A percentile compares a stretch with the other conserved stretches of the same genome.
Evolutionary conservation across 2,329 filamentous ascomycete genomes (phyloP).

Genomic region (Helminthosporium solani): DNA sequence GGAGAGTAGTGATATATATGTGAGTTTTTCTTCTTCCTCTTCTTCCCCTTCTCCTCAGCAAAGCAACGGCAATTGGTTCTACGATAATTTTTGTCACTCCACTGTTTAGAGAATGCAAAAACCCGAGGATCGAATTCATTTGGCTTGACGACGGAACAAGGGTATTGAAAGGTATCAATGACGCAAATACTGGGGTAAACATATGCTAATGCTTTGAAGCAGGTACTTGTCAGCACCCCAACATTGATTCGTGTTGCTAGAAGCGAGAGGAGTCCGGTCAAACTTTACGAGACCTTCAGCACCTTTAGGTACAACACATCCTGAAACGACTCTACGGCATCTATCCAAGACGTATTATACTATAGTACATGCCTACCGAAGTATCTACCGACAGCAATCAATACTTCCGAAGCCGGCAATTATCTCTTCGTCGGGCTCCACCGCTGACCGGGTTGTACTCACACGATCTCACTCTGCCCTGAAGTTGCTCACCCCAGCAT

Average conservation of each 20-base stretch:
- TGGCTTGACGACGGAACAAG: background rate
- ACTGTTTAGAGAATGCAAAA: too few species aligned
- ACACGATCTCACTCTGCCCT: slow-evolving; percentile 16
- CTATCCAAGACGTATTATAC: too few species aligned
- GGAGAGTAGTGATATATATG: slow-evolving; percentile 10
- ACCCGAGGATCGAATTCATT: too few species aligned
- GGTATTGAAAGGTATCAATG: background rate
- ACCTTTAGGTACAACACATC: too few species aligned
- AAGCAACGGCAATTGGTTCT: too few species aligned
- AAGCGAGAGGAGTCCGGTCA: background rate
- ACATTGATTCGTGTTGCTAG: background rate
- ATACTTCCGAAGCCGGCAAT: background rate
- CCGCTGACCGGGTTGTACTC: slow-evolving; percentile 8
- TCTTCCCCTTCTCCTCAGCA: too few species aligned
- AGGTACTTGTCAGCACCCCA: background rate
- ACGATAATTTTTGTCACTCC: too few species aligned
- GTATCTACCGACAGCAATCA: slow-evolving; percentile 6
- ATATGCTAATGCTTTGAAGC: background rate
- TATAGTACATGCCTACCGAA: slow-evolving; percentile 7
- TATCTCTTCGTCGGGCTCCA: slow-evolving; percentile 1
- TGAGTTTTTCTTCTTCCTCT: too few species aligned
- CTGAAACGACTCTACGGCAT: too few species aligned
- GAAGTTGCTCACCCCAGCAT: slow-evolving; percentile 28
- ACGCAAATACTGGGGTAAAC: background rate
- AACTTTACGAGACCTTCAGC: too few species aligned